Conservation (phyloP, 805 yeast genomes). For the Ogataea thermomethanolica region DNA sequence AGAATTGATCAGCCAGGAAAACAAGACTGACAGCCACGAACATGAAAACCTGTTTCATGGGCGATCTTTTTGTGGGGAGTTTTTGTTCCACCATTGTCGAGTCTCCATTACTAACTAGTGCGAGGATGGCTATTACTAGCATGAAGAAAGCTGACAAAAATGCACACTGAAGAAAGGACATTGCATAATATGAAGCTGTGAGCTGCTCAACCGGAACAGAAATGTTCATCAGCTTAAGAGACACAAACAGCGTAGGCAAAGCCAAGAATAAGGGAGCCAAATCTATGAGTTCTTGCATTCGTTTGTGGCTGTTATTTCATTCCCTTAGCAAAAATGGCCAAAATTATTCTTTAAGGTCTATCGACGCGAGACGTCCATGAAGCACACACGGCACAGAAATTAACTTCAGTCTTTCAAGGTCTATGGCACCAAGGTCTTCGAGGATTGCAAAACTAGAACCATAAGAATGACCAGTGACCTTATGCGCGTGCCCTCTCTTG, state of each 20-base stretch:
- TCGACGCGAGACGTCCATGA: slow-evolving; percentile 4
- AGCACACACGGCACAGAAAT: background rate
- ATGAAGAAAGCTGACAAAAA: slow-evolving; percentile 26
- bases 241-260: slow-evolving; percentile 33
- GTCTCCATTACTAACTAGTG: background rate
- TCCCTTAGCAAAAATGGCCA: background rate
- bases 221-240: slow-evolving; percentile 26
- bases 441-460: no score
- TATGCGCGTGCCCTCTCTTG: no score
- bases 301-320: slow-evolving; percentile 5
- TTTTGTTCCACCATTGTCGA: background rate
- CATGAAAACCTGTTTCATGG: background rate
- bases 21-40: slow-evolving; percentile 18
- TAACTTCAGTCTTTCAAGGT: no score
- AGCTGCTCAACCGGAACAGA: background rate
- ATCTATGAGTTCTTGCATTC: slow-evolving; percentile 19
- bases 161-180: slow-evolving; percentile 19
- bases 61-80: background rate
- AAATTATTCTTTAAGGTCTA: background rate
- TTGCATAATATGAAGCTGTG: slow-evolving; percentile 6
- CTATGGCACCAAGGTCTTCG: no score
- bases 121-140: slow-evolving; percentile 6
- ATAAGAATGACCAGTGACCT: no score
- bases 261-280: slow-evolving; percentile 34
- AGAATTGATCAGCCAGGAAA: slow-evolving; percentile 21